Conservation (phyloP, 768 basidiomycete genomes). For the Leccinum variicolor region DNA sequence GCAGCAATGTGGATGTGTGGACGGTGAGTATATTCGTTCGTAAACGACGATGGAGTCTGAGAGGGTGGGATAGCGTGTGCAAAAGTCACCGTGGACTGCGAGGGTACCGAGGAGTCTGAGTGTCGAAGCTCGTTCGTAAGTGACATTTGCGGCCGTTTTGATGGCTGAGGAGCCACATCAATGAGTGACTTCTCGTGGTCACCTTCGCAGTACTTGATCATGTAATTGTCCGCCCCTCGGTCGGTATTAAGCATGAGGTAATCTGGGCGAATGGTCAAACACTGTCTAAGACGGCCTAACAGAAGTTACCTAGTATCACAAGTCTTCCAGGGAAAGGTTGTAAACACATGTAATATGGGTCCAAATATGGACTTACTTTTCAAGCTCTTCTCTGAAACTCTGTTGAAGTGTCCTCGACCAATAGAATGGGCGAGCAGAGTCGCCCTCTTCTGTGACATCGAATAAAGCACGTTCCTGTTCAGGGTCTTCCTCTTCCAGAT, state of each 20-base stretch:
- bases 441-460: constrained; percentile 58
- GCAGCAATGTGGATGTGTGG: constrained; percentile 91
- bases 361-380: constrained; percentile 55
- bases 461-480: constrained; percentile 72
- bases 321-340: constrained; percentile 45
- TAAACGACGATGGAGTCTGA: constrained; percentile 33
- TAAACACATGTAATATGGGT: constrained; percentile 7
- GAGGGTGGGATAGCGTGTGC: constrained; percentile 36
- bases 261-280: constrained; percentile 41
- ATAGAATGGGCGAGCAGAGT: constrained; percentile 63
- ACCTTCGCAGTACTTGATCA: constrained; percentile 88
- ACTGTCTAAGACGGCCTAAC: neutral
- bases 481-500: constrained; percentile 70
- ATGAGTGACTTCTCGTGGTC: constrained; percentile 76
- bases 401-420: constrained; percentile 79
- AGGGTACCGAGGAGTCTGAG: constrained; percentile 36
- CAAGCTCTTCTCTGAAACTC: constrained; percentile 83
- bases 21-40: constrained; percentile 47
- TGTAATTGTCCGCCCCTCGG: constrained; percentile 82
- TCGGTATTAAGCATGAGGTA: constrained; percentile 94
- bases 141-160: constrained; percentile 64
- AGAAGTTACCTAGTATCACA: constrained; percentile 68
- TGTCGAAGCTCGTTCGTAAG: constrained; percentile 67
- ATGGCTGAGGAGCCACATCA: constrained; percentile 74
- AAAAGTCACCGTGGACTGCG: constrained; percentile 40